Evolutionary conservation across 495 filamentous ascomycete species (phyloP).

Genomic region (Letharia lupina): DNA sequence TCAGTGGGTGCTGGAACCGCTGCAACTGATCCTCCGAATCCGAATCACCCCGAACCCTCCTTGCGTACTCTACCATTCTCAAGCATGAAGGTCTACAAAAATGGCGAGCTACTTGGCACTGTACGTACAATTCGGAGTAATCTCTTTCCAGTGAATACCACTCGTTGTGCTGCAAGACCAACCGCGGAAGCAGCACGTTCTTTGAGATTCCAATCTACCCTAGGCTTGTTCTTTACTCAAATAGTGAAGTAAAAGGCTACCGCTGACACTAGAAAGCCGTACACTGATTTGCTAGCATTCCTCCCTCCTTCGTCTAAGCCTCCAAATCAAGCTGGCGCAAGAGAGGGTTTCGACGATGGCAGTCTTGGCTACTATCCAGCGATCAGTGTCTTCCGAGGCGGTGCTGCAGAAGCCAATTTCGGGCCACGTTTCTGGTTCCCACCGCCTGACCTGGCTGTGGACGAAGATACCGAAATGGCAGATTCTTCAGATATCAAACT

Average conservation of each 20-base stretch:
- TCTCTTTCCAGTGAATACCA: neutral
- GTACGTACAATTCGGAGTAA: neutral
- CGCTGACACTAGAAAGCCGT: slow-evolving; percentile 39
- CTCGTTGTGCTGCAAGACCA: neutral
- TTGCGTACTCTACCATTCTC: slow-evolving; percentile 80
- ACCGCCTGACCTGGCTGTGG: slow-evolving; percentile 44
- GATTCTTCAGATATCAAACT: slow-evolving; percentile 22
- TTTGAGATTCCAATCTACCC: neutral
- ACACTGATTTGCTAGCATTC: slow-evolving; percentile 83
- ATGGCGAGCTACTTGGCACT: slow-evolving; percentile 76
- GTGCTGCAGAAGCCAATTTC: slow-evolving; percentile 86
- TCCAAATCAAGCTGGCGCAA: slow-evolving; percentile 59
- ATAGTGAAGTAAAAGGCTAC: neutral
- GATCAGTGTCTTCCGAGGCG: slow-evolving; percentile 83
- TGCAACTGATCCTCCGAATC: slow-evolving; percentile 47
- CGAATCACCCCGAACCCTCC: slow-evolving; percentile 62
- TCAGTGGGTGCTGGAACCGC: slow-evolving; percentile 28
- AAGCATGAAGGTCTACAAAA: slow-evolving; percentile 83
- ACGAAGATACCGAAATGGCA: slow-evolving; percentile 46
- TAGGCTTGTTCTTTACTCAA: neutral
- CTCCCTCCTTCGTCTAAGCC: slow-evolving; percentile 78
- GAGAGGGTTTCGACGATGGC: slow-evolving; percentile 83
- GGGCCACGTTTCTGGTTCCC: slow-evolving; percentile 85
- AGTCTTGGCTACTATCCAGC: slow-evolving; percentile 93
- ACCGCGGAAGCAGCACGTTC: neutral